Evolutionary conservation across 257 asterid genomes (phyloP), one percentile per base, ranked within the genome.

Genomic region (Solanum neorickii): DNA sequence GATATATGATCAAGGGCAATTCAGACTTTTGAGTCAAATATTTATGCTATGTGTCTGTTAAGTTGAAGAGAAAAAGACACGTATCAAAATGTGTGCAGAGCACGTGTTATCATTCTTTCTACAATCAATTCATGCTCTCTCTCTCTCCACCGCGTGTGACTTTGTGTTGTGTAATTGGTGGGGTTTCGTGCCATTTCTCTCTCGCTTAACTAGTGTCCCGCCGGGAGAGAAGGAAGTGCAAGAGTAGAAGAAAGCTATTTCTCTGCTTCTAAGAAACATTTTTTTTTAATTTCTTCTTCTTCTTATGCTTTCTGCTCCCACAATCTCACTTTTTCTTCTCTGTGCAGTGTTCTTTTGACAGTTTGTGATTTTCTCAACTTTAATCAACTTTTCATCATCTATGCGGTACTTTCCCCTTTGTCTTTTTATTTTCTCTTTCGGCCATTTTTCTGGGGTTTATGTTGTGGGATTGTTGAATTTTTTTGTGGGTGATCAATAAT

Each of bases 171-270:
- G 33, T 31, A 59, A 8, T 72, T 59, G 27, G 86, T 65, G 42
- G 69, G 41, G 25, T 90, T 39, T 47, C 75, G 35, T 66, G 74
- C 74, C 74, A 3, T 33, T 37, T 25, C 7, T 49, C 70, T 83
- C 87, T 89, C 72, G 87, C 88, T 41, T 44, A 39, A 12, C 89
- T 80, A 86, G 92, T 88, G 92, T 91, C 91, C 92, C 93, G 95
- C 94, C 96, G 97, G 91, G 92, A 89, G 95, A 83, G 93, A 89
- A 92, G 97, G 94, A 93, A 95, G 97, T 90, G 92, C 91, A 94
- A 87, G 99, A 94, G 98, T 95, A 90, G 93, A 95, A 90, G 99
- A 88, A 93, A 96, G 72, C 95, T 87, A 89, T 94, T 94, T 86
- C 95, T 94, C 94, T 90, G 89, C 98, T 93, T 95, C 92, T 93